Conservation (phyloP, 2,329 filamentous ascomycete genomes). For the Ophiosphaerella korrae region DNA sequence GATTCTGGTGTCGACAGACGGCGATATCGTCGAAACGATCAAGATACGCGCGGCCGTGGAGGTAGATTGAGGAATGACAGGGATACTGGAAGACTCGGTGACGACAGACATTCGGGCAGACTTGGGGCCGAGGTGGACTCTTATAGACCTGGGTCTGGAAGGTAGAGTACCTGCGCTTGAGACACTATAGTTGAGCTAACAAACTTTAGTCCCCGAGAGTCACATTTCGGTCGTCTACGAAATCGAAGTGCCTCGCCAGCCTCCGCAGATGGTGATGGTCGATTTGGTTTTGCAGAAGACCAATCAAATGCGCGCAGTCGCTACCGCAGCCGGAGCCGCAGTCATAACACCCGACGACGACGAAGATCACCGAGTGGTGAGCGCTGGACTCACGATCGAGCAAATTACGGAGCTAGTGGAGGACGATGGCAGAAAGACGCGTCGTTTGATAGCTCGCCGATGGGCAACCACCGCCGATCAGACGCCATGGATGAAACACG, state of each 20-base stretch:
- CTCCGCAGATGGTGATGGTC: slow-evolving; percentile 54
- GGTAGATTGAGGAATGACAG: slow-evolving; percentile 15
- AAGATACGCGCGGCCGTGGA: slow-evolving; percentile 21
- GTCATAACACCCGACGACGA: slow-evolving; percentile 25
- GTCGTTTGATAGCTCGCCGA: slow-evolving; percentile 45
- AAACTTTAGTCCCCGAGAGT: slow-evolving; percentile 28
- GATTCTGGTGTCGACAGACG: slow-evolving; percentile 54
- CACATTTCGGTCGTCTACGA: slow-evolving; percentile 56
- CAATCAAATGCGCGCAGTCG: slow-evolving; percentile 50
- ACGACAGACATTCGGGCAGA: slow-evolving; percentile 15
- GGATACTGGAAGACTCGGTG: slow-evolving; percentile 16
- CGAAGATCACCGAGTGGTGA: slow-evolving; percentile 31
- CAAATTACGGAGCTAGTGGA: slow-evolving; percentile 25
- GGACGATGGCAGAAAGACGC: slow-evolving; percentile 36
- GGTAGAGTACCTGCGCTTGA: slow-evolving; percentile 15
- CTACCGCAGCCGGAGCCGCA: slow-evolving; percentile 50
- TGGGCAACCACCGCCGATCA: slow-evolving; percentile 51
- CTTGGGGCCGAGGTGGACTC: slow-evolving; percentile 34
- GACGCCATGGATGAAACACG: slow-evolving; percentile 49
- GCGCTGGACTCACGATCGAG: slow-evolving; percentile 39
- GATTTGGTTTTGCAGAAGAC: slow-evolving; percentile 56
- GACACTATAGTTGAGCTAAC: slow-evolving; percentile 7
- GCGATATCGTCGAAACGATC: slow-evolving; percentile 24
- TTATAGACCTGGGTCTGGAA: slow-evolving; percentile 35
- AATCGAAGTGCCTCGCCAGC: slow-evolving; percentile 65